A percentile compares a stretch with the other conserved stretches of the same genome.
Evolutionary conservation across 202 grass and related monocot genomes (phyloP).

Genomic region (Zoysia matrella): DNA sequence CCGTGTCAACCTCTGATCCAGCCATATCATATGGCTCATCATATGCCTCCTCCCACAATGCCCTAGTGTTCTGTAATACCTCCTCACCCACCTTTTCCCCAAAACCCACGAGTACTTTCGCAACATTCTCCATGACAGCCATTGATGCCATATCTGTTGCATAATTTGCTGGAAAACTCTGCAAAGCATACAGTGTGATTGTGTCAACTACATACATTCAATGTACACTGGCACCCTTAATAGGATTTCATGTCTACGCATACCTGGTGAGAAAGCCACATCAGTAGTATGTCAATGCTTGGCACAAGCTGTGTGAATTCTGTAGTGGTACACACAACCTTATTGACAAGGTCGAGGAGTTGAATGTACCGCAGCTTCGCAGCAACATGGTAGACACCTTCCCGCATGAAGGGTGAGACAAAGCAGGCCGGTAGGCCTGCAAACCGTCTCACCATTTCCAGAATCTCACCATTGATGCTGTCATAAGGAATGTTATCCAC

Average conservation of each 20-base stretch:
- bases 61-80: constrained; percentile 47
- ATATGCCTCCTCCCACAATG: constrained; percentile 72
- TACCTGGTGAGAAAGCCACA: constrained; percentile 95
- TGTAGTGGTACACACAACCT: constrained; percentile 23
- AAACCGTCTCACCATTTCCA: constrained; percentile 45
- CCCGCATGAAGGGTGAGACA: constrained; percentile 59
- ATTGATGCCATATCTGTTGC: constrained; percentile 55
- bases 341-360: constrained; percentile 75
- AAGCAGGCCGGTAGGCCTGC: constrained; percentile 48
- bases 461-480: constrained; percentile 39
- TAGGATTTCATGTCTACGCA: constrained; percentile 27
- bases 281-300: constrained; percentile 78
- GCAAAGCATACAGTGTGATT: constrained; percentile 9
- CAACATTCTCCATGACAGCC: constrained; percentile 35
- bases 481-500: constrained; percentile 4
- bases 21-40: constrained; percentile 77
- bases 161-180: constrained; percentile 80
- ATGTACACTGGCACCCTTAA: constrained; percentile 8
- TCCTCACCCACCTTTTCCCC: constrained; percentile 49
- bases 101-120: constrained; percentile 38
- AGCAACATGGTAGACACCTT: constrained; percentile 86
- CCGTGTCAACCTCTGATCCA: constrained; percentile 53
- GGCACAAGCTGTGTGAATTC: constrained; percentile 55
- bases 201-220: constrained; percentile 12
- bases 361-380: constrained; percentile 59